phyloP scores from a whole-genome alignment of 2,329 filamentous ascomycete species.

The Paraphaeosphaeria sporulosa region DNA sequence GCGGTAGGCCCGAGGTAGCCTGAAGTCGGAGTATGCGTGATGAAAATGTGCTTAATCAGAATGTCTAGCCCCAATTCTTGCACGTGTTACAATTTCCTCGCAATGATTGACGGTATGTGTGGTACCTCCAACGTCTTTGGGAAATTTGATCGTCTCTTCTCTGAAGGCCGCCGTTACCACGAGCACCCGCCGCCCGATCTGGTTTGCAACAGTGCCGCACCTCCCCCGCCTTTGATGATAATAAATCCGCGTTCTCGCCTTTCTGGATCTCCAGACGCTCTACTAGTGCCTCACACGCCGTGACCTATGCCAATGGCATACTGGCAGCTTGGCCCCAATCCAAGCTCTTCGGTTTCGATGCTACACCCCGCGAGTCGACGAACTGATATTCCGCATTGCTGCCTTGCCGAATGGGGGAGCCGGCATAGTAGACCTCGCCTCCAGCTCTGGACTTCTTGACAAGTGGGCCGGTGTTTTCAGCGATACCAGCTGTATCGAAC shows the following conservation, averaged over 20 bases:
- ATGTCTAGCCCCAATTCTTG: slow-evolving; percentile 44
- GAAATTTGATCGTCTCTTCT: slow-evolving; percentile 51
- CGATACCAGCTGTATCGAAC: slow-evolving; percentile 18
- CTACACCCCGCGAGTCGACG: slow-evolving; percentile 51
- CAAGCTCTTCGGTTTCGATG: slow-evolving; percentile 50
- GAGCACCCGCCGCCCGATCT: slow-evolving; percentile 54
- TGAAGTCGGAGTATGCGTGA: slow-evolving; percentile 50
- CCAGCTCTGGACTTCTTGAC: slow-evolving; percentile 39
- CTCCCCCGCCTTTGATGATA: slow-evolving; percentile 58
- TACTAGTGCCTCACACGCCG: slow-evolving; percentile 42
- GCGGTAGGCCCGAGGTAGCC: slow-evolving; percentile 51
- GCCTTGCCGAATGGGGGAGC: slow-evolving; percentile 51
- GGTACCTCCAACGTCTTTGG: slow-evolving; percentile 54
- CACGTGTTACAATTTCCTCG: slow-evolving; percentile 49
- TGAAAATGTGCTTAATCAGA: slow-evolving; percentile 54
- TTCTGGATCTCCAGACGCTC: slow-evolving; percentile 52
- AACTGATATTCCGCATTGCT: slow-evolving; percentile 54
- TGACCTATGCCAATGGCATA: slow-evolving; percentile 21
- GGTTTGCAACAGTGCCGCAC: slow-evolving; percentile 54
- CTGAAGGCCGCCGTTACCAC: slow-evolving; percentile 55
- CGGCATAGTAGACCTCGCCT: slow-evolving; percentile 56
- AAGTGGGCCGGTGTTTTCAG: slow-evolving; percentile 13
- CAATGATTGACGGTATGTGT: slow-evolving; percentile 54
- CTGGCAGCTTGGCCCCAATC: slow-evolving; percentile 16
- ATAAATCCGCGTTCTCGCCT: slow-evolving; percentile 45